Percentiles rank a stretch among this genome's conserved stretches.
phyloP scores from a whole-genome alignment of 1,139 yeast genomes.

The Nakaseomyces nivariensis region DNA sequence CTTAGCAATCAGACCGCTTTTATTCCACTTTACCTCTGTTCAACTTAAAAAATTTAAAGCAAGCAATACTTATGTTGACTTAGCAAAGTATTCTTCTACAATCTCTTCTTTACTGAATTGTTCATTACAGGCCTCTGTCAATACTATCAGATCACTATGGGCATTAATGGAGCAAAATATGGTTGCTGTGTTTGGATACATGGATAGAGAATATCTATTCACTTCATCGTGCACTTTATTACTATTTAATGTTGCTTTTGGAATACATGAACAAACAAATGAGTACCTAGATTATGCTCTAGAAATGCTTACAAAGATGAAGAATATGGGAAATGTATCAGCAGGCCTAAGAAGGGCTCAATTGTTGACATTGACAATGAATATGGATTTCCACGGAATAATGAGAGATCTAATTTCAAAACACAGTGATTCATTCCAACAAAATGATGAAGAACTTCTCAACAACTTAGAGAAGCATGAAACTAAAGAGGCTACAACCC shows the following conservation, averaged over 20 bases:
- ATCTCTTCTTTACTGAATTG: conserved; percentile 64
- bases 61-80: conserved; percentile 49
- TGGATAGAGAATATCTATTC: conserved; percentile 79
- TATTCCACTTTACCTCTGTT: conserved; percentile 69
- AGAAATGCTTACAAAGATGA: conserved; percentile 61
- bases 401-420: conserved; percentile 48
- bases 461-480: conserved; percentile 1
- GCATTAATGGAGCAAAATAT: conserved; percentile 61
- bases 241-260: conserved; percentile 71
- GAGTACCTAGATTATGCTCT: conserved; percentile 69
- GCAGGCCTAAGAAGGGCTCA: conserved; percentile 70
- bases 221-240: conserved; percentile 73
- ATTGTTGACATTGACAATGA: conserved; percentile 50
- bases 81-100: conserved; percentile 58
- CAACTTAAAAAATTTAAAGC: conserved; percentile 47
- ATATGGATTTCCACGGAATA: conserved; percentile 59
- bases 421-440: conserved; percentile 38
- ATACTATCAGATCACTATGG: conserved; percentile 67
- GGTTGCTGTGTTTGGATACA: conserved; percentile 79
- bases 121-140: conserved; percentile 75
- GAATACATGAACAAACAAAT: conserved; percentile 67
- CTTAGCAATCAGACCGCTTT: conserved; percentile 68
- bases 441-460: conserved; percentile 1
- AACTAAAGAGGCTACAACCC: conserved; percentile 6
- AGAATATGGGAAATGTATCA: conserved; percentile 65